A percentile compares a stretch with the other conserved stretches of the same genome.
These are phyloP conservation scores for Pseudoneurospora amorphoporcata DNA, from an alignment of 495 filamentous ascomycete species.

Conservation along the genomic window DNA sequence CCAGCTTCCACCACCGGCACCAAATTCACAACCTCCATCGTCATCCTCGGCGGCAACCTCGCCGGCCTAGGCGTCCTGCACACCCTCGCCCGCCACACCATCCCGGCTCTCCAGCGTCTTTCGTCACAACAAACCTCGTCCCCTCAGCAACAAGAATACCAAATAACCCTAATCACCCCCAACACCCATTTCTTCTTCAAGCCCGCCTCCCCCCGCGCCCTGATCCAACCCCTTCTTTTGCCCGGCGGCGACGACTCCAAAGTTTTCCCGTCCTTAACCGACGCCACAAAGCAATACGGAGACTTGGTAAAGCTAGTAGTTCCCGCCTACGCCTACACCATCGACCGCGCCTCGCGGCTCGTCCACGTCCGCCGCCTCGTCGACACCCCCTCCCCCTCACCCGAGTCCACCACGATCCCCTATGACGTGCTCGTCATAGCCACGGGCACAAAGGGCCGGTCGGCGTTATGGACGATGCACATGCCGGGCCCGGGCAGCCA, in stretches of 20 bases:
- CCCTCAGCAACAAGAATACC: conserved; percentile 10
- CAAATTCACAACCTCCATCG: conserved; percentile 14
- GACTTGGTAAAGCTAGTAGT: background rate
- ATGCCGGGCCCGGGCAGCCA: background rate
- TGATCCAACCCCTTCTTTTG: conserved; percentile 24
- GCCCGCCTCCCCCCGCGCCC: conserved; percentile 28
- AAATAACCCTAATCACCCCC: conserved; percentile 32
- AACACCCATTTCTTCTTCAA: conserved; percentile 32
- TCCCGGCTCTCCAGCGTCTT: conserved; percentile 17
- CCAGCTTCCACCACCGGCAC: conserved; percentile 1
- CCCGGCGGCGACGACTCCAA: conserved; percentile 21
- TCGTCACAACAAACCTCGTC: conserved; percentile 8
- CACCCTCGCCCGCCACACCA: conserved; percentile 24
- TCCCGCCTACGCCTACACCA: background rate
- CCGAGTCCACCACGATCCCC: background rate
- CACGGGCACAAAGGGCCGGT: background rate
- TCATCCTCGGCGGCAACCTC: conserved; percentile 32
- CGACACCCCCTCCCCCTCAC: background rate
- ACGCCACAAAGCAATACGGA: background rate
- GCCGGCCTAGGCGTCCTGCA: conserved; percentile 27
- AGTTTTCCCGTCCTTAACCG: background rate
- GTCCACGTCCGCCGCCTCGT: background rate
- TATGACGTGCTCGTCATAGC: conserved; percentile 1
- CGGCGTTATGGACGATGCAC: background rate
- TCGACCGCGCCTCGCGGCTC: background rate